Evolutionary conservation across 495 filamentous ascomycete genomes (phyloP).

Genomic region (Aspergillus indologenus): DNA sequence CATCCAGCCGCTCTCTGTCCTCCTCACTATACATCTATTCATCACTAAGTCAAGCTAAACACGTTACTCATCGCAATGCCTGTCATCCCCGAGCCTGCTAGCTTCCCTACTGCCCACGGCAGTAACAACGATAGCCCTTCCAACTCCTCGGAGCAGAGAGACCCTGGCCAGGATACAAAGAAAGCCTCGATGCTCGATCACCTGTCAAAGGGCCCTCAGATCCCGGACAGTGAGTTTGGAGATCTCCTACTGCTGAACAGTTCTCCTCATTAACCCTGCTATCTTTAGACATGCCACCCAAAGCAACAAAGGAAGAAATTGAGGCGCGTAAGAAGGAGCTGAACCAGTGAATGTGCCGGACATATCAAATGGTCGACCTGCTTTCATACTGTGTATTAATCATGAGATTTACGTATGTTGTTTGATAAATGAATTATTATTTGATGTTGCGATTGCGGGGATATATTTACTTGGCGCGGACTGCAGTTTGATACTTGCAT

Average conservation of each 20-base stretch:
- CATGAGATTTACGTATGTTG: not conserved
- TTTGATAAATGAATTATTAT: not conserved
- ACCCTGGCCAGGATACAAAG: constrained; percentile 20
- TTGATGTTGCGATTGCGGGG: not conserved
- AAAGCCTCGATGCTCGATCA: constrained; percentile 38
- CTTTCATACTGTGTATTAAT: not conserved
- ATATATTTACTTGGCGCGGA: not conserved
- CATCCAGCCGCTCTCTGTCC: not conserved
- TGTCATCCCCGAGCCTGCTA: constrained; percentile 29
- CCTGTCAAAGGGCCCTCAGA: constrained; percentile 45
- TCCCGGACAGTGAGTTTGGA: constrained; percentile 38
- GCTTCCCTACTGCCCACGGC: constrained; percentile 25
- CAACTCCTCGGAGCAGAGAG: constrained; percentile 16
- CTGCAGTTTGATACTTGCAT: no score
- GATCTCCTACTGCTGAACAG: not conserved
- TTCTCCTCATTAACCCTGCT: not conserved
- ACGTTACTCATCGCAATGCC: constrained; percentile 25
- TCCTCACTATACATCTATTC: not conserved
- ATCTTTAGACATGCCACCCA: constrained; percentile 51
- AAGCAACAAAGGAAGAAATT: constrained; percentile 64
- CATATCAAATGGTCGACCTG: not conserved
- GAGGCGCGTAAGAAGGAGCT: constrained; percentile 59
- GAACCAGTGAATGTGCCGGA: constrained; percentile 51
- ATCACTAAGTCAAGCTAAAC: not conserved
- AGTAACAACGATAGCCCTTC: constrained; percentile 19